phyloP scores from a whole-genome alignment of 352 stramenopile species.

The Pythium aphanidermatum region DNA sequence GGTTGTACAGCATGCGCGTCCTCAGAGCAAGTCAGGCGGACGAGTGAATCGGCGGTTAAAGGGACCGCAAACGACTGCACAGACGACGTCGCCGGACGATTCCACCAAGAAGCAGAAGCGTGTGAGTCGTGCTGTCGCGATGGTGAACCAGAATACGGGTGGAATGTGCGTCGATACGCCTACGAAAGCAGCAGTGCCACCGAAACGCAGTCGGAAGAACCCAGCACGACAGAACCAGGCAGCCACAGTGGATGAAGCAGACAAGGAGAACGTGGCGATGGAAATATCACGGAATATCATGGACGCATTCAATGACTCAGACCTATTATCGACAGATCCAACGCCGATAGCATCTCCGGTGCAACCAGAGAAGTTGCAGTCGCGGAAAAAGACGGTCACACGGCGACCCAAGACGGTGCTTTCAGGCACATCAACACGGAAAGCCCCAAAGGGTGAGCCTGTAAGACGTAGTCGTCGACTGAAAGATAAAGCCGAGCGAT shows the following conservation, averaged over 20 bases:
- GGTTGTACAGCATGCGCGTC: too few relatives aligned
- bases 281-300: conserved; percentile 15
- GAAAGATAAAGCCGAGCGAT: not conserved
- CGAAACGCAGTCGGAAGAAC: conserved; percentile 40
- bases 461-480: conserved; percentile 6
- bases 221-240: too few relatives aligned
- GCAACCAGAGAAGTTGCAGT: not conserved
- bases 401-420: not conserved
- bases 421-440: not conserved
- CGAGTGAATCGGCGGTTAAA: too few relatives aligned
- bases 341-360: conserved; percentile 2
- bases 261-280: conserved; percentile 3
- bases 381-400: not conserved
- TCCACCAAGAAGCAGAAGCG: conserved; percentile 25
- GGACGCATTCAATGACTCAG: conserved; percentile 7
- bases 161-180: conserved; percentile 35
- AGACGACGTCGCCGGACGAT: not conserved
- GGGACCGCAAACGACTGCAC: not conserved
- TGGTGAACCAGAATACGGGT: conserved; percentile 27
- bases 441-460: not conserved
- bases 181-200: conserved; percentile 26
- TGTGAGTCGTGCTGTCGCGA: conserved; percentile 22
- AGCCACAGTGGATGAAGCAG: conserved; percentile 1
- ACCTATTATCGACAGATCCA: conserved; percentile 4
- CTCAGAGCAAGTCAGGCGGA: too few relatives aligned